phyloP scores from a whole-genome alignment of 257 asterid species.

The Penstemon eatonii region DNA sequence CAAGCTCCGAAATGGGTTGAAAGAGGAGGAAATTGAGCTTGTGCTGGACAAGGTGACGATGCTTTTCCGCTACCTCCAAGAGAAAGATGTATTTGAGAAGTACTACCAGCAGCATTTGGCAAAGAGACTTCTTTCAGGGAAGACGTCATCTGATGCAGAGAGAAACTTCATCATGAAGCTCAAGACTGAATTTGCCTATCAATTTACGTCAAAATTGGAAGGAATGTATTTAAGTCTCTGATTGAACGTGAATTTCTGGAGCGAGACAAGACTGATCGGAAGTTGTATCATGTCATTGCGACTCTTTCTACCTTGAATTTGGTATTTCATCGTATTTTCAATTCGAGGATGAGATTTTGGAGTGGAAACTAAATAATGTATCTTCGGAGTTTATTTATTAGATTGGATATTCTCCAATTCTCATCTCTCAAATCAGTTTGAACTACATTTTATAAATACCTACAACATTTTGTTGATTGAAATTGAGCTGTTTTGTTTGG shows the following conservation, averaged over 20 bases:
- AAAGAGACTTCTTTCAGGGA: conserved; percentile 78
- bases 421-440: no score
- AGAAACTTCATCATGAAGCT: conserved; percentile 76
- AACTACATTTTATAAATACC: no score
- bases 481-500: no score
- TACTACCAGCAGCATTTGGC: conserved; percentile 93
- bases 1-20: conserved; percentile 47
- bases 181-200: conserved; percentile 90
- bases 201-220: conserved; percentile 83
- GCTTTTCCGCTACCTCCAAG: conserved; percentile 88
- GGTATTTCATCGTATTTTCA: no score
- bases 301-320: no score
- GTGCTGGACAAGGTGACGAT: conserved; percentile 91
- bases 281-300: conserved; percentile 38
- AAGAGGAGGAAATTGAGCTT: conserved; percentile 80
- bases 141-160: conserved; percentile 89
- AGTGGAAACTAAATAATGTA: no score
- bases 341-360: no score
- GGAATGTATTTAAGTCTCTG: conserved; percentile 89
- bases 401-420: no score
- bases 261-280: conserved; percentile 69
- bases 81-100: conserved; percentile 31
- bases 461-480: no score
- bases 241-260: conserved; percentile 85
- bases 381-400: no score